Evolutionary conservation across 148 eudicot species (phyloP), one percentile per base, ranked within the genome.

Genomic region (Oxyria digyna): DNA sequence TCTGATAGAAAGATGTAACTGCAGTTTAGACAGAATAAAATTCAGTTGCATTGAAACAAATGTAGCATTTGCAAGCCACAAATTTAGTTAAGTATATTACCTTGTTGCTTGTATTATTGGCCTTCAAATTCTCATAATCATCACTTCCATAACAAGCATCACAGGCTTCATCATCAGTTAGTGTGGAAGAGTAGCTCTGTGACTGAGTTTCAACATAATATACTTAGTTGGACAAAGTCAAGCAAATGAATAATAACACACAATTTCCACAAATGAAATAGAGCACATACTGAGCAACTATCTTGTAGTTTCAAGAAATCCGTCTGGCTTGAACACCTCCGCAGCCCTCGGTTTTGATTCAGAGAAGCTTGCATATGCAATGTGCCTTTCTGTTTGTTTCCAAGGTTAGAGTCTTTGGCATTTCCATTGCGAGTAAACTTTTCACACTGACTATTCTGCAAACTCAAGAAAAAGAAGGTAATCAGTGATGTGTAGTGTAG

Each of bases 151-250:
- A 72, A 29, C 57, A 79, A 67, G 74, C 78, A 73, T 84, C 90
- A 40, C 65, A 86, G 42, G 78, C 77, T 72, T 94, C 98, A 78
- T 90, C 98, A 71, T 94, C 98, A 65, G 98, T 90, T 68, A 88
- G 76, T 17, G 84, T 83, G 62, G 97, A 88, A 40, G 97, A 88
- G 64, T 88, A 85, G 73, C 92, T 89, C 98, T 88, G 89, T 21
- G 62, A 54, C 62, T 24, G 62, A 71, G 37, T 67, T 21, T 24
- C 62, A 32, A 24, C 27, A 37, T 20, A 23, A 5, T 42, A 65
- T 20, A 69, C 62, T 54, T 54, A 54, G 62, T 52, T 52, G 59
- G 54, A 20, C 8, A 48, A 24, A n/a, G 18, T 45, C 18, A 69
- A 1, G 18, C 49, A 45, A 45, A 9, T 42, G 46, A 45, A 4